Evolutionary conservation across 805 yeast species (phyloP), one percentile per base, ranked within the genome.

Genomic region (Metschnikowia picachoensis): DNA sequence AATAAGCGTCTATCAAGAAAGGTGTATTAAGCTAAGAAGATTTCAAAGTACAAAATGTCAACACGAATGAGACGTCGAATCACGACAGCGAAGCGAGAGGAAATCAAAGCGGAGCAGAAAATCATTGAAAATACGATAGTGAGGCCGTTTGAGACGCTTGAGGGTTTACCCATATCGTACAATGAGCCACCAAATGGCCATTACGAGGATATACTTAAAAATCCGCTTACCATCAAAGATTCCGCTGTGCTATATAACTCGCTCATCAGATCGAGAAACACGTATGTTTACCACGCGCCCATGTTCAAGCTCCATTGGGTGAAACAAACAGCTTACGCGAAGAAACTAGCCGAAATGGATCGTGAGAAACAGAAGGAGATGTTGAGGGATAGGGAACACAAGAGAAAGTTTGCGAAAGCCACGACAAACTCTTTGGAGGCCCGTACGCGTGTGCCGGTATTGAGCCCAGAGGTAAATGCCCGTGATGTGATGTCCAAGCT

Each of bases 401-500:
- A 51, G 28, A 44, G 57, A 9, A 46, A 56, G 28, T 55, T 55
- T 37, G 56, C 59, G 8, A 53, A 51, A 35, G 59, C 59, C 5
- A 55, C 57, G 11, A 46, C 51, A 17, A 53, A 49, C 38, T 51
- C 57, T 3, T 35, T 55, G 30, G 57, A 55, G 37, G 49, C 57
- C 13, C 46, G 52, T 17, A 51, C 51, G n/a, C 52, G 73, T 34
- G 52, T 41, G 43, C 73, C 70, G 43, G 74, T 62, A 44, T 64
- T 66, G 48, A 65, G 72, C 8, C 53, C 61, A 14, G 75, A 70
- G 12, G 66, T 67, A 4, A 80, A 78, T 59, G 84, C 87, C 4
- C 71, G 95, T 56, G 97, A 92, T 52, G 82, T 82, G 46, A 90
- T 91, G 96, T 84, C 89, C 49, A 90, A 89, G 60, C 68, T 94